Evolutionary conservation across 169 alveolate genomes (phyloP).

Genomic region (Plasmodium knowlesi): DNA sequence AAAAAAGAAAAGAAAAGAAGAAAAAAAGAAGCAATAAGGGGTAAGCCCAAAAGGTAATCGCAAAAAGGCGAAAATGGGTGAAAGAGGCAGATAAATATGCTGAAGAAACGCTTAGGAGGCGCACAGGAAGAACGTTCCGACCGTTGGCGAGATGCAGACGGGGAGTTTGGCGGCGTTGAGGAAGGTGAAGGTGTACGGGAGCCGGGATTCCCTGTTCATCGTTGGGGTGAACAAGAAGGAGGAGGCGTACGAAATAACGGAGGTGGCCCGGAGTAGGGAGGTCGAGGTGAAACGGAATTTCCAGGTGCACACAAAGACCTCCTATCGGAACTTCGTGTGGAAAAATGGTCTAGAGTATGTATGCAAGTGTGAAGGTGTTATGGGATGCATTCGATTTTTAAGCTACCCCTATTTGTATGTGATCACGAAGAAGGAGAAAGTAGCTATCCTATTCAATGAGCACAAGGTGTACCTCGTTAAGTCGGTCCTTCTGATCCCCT

Average conservation of each 20-base stretch:
- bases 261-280: not conserved
- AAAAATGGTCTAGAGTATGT: slow-evolving; percentile 1
- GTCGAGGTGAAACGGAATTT: not conserved
- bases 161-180: not conserved
- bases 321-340: slow-evolving; percentile 5
- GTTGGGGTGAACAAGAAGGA: slow-evolving; percentile 33
- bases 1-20: not conserved
- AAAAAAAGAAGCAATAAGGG: not conserved
- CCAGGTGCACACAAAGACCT: not conserved
- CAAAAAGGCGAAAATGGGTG: not conserved
- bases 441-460: slow-evolving; percentile 73
- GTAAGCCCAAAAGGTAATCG: not conserved
- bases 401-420: slow-evolving; percentile 78
- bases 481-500: slow-evolving; percentile 75
- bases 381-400: slow-evolving; percentile 77
- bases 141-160: not conserved
- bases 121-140: not conserved
- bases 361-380: slow-evolving; percentile 74
- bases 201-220: not conserved
- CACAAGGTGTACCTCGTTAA: slow-evolving; percentile 77
- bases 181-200: slow-evolving; percentile 12
- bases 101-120: not conserved
- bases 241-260: slow-evolving; percentile 13
- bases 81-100: too few species aligned
- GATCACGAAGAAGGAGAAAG: slow-evolving; percentile 67